phyloP scores from a whole-genome alignment of 2,329 filamentous ascomycete genomes.

The Verticillium albo-atrum region DNA sequence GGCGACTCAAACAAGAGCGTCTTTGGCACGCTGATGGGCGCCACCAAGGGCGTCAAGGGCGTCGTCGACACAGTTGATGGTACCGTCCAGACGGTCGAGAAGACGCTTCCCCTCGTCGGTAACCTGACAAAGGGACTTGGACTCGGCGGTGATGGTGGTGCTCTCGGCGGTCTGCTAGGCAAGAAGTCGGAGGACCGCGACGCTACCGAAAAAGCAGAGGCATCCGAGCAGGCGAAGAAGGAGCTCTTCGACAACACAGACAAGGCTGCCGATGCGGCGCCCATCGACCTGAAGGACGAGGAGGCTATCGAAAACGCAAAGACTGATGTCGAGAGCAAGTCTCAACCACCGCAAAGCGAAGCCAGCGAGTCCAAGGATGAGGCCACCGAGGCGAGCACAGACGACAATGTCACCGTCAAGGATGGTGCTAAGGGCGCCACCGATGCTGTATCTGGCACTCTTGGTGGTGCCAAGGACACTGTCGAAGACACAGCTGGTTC shows the following conservation, averaged over 20 bases:
- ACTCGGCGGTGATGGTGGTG: conserved; percentile 6
- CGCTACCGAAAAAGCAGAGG: conserved; percentile 4
- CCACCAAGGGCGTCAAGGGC: conserved; percentile 19
- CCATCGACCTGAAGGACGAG: conserved; percentile 11
- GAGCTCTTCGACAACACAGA: conserved; percentile 8
- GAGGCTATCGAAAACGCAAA: conserved; percentile 4
- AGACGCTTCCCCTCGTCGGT: conserved; percentile 10
- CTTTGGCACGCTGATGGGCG: conserved; percentile 13
- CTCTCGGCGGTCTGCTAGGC: conserved; percentile 9
- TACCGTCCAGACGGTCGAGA: conserved; percentile 18
- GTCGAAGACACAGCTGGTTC: conserved; percentile 7
- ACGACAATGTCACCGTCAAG: not conserved
- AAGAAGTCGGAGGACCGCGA: conserved; percentile 6
- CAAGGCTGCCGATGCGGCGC: conserved; percentile 11
- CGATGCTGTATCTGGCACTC: not conserved
- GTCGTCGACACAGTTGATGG: conserved; percentile 13
- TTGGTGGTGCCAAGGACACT: not conserved
- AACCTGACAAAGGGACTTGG: conserved; percentile 12
- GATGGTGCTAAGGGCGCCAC: conserved; percentile 4
- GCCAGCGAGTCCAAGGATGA: not conserved
- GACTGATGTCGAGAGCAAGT: conserved; percentile 8
- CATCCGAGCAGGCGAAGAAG: conserved; percentile 11
- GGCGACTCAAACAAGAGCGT: conserved; percentile 29
- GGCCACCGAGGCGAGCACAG: not conserved
- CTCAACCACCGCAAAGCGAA: conserved; percentile 6